Base-by-base conservation (phyloP, 1,284 basidiomycete species). In the Ceratobasidium sp. region DNA sequence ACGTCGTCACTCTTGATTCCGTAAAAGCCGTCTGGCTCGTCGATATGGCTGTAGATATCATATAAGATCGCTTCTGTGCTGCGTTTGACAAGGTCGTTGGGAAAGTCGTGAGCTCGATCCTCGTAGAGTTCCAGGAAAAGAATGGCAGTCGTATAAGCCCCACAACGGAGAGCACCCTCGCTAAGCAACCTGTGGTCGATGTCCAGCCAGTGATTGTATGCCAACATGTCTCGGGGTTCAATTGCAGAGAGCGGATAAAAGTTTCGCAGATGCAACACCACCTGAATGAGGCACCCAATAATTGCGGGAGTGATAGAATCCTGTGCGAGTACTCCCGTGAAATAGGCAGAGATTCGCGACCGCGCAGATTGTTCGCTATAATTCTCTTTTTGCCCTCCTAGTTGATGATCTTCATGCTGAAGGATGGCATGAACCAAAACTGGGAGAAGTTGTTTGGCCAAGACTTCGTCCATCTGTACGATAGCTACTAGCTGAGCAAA, bases 21-120 rank as follows among this genome's bases (percentile, higher is more conserved):
- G 77, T 99, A 99, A 77, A 99, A 99, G 0, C 96, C 94, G 75
- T 99, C 96, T 0, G 96, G 96, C 75, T 99, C 96, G 75, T 97
- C 94, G 69, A 99, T 94, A 75, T 94, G 92, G 72, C 87, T 89
- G 77, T 98, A 99, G 60, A 98, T 94, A 64, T 91, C 88, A 78
- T 96, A 97, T 52, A 98, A 81, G 35, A 95, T 83, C 49, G 86
- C 79, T 77, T 91, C 89, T 2, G 82, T 78, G 12, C 78, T 58
- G 20, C 60, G 60, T 4, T 45, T 76, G 38, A 74, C 49, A 57
- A 75, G 72, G 31, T 79, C 69, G 75, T 77, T 73, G 0, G 75
- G 65, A 15, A 73, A 72, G 15, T 74, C 73, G n/a, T 72, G 73
- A 32, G 13, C 29, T 22, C 60, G 60, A 32, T 77, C 69, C 6